phyloP scores from a whole-genome alignment of 257 asterid species.

The Avicennia marina region DNA sequence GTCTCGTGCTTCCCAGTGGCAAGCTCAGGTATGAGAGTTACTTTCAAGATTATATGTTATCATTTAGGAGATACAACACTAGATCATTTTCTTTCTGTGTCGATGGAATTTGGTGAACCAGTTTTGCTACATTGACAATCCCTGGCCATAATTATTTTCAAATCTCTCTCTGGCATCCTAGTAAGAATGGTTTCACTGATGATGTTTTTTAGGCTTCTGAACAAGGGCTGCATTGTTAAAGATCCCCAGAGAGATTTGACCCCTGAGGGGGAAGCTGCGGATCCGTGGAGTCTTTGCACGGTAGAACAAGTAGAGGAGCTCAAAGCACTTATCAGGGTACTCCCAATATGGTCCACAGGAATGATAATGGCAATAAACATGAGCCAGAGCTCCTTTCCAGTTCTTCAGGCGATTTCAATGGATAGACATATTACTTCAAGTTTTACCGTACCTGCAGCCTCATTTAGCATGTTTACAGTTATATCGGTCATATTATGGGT shows the following conservation, averaged over 20 bases:
- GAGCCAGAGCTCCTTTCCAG: slow-evolving; percentile 45
- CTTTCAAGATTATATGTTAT: too few species aligned
- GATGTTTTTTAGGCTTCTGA: slow-evolving; percentile 50
- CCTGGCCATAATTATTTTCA: too few species aligned
- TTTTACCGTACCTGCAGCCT: slow-evolving; percentile 69
- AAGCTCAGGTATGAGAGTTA: too few species aligned
- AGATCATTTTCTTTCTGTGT: too few species aligned
- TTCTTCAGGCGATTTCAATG: slow-evolving; percentile 66
- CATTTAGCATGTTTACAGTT: slow-evolving; percentile 38
- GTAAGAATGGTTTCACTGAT: too few species aligned
- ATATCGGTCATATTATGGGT: slow-evolving; percentile 52
- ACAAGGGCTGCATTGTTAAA: slow-evolving; percentile 60
- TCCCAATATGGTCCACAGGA: slow-evolving; percentile 75
- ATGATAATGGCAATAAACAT: slow-evolving; percentile 41
- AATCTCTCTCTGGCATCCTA: too few species aligned
- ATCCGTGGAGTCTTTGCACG: slow-evolving; percentile 63
- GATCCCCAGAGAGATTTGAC: slow-evolving; percentile 38
- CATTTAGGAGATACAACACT: too few species aligned
- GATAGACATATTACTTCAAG: slow-evolving; percentile 40
- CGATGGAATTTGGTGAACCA: too few species aligned
- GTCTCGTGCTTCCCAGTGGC: too few species aligned
- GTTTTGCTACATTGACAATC: too few species aligned
- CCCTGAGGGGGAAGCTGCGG: slow-evolving; percentile 31
- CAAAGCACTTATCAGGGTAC: slow-evolving; percentile 45
- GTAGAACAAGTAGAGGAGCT: slow-evolving; percentile 75